Evolutionary conservation across 164 flowering plant genomes (phyloP).

Genomic region (Hamamelis virginiana): DNA sequence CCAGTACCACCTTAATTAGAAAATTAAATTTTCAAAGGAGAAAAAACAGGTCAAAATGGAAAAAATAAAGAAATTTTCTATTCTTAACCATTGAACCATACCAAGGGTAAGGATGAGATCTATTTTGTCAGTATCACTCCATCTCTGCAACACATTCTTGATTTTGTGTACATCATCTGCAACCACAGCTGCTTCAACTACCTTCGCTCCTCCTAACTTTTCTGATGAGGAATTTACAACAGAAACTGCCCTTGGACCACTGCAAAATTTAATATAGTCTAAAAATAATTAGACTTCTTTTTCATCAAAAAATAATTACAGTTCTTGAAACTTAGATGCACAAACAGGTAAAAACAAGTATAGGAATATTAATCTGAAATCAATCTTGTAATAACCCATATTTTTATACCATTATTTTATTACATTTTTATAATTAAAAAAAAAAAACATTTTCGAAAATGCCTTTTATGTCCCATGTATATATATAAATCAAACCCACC

Average conservation of each 20-base stretch:
- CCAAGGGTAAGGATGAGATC: conserved; percentile 93
- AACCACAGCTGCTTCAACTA: conserved; percentile 73
- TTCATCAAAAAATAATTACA: not conserved
- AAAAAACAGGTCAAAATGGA: not conserved
- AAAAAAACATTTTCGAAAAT: too few species aligned
- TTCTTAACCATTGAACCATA: conserved; percentile 17
- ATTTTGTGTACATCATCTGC: conserved; percentile 79
- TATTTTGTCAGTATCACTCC: conserved; percentile 82
- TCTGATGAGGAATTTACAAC: conserved; percentile 78
- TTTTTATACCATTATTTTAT: too few species aligned
- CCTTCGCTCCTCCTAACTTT: conserved; percentile 80
- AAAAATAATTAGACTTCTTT: too few species aligned
- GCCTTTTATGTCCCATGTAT: too few species aligned
- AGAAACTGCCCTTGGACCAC: conserved; percentile 90
- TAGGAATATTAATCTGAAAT: not conserved
- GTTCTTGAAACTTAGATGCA: not conserved
- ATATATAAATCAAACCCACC: too few species aligned
- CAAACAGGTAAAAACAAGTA: not conserved
- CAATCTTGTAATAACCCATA: too few species aligned
- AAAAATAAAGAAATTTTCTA: not conserved
- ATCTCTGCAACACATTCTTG: conserved; percentile 53
- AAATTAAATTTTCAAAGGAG: conserved; percentile 7
- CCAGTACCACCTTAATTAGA: conserved; percentile 83
- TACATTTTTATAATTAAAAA: too few species aligned
- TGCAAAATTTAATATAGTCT: conserved; percentile 24